Evolutionary conservation across 2,329 filamentous ascomycete genomes (phyloP), one percentile per base, ranked within the genome.

Genomic region (Fusarium poae): DNA sequence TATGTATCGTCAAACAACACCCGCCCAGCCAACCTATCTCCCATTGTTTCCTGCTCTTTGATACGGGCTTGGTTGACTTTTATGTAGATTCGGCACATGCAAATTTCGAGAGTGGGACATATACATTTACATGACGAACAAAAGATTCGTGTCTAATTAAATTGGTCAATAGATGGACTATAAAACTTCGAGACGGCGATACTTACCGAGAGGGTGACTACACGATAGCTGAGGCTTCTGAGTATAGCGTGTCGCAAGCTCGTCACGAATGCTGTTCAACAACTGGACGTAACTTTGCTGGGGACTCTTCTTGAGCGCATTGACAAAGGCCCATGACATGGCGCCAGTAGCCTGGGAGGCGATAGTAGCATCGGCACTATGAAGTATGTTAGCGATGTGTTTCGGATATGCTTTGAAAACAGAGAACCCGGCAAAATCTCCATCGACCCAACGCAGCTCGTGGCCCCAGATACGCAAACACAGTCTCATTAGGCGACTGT

Each of bases 261-360:
- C 94, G 73, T 97, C 94, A 67, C 96, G 92, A 75, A 99, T 97
- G 80, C 91, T 97, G 85, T 97, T 98, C 74, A 99, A 87, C 66
- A 99, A 84, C 82, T 97, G 92, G 52, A 99, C 94, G 77, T 99
- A 99, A 83, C 94, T 97, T 84, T 99, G 96, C 77, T 97, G 94
- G 0, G 95, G 94, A 79, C 98, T 97, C 86, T 97, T 97, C 83
- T 93, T 95, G 72, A 99, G 87, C 43, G 94, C 91, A 7, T 86
- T 91, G 78, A 99, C 94, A 79, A 99, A 99, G 12, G 96, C 96
- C 90, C 92, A 98, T 2, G 94, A 97, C 96, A 99, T 98, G 77
- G 96, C 96, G 53, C 96, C 96, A 0, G 96, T 98, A 29, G 96
- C 95, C 81, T 97, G 88, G 52, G 94, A 91, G 35, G 87, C 89